Evolutionary conservation across 202 grass and related monocot species (phyloP), one percentile per base, ranked within the genome.

Genomic region (Zizania palustris): DNA sequence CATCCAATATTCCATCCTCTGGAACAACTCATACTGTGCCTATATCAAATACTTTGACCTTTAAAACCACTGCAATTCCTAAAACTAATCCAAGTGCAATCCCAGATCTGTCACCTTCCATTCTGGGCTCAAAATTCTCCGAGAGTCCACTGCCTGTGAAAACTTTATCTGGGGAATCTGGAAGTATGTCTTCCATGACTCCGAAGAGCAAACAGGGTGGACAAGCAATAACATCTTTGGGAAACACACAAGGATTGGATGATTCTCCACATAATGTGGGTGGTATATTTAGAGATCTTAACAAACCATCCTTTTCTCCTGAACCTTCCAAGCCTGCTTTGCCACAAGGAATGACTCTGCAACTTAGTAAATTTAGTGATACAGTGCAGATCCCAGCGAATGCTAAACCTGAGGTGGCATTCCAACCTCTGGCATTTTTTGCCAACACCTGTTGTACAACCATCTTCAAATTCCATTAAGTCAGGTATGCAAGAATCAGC

Each of bases 261-360:
- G 38, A 54, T 58, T 80, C 75, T 80, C 19, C 75, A 45, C 85
- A 90, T 68, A 81, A 67, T 67, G 82, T 82, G 19, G 83, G 82
- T 34, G 74, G 62, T 37, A 54, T 78, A 21, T 80, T 58, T 67
- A 79, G 59, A 71, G 79, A 89, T 71, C 76, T 72, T 60, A 80
- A 64, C 73, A 80, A 77, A 60, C 76, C 88, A 45, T 82, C 89
- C 86, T 73, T 85, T 45, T 81, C 87, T 75, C 80, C 64, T 58
- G 67, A 72, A 82, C 80, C 83, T 74, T 63, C 67, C 67, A 68
- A 83, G 46, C 51, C 79, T 63, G 53, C 49, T 79, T 59, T 74
- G 65, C 35, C 65, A 71, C 67, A 70, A 49, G 84, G 69, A 45
- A 88, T 68, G 69, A 72, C 65, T 76, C 78, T 57, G 76, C 76